Percentiles rank a stretch among this genome's conserved stretches.
These are phyloP conservation scores for Diaporthe citrichinensis DNA, from an alignment of 2,329 filamentous ascomycete genomes.

Conservation along the genomic window DNA sequence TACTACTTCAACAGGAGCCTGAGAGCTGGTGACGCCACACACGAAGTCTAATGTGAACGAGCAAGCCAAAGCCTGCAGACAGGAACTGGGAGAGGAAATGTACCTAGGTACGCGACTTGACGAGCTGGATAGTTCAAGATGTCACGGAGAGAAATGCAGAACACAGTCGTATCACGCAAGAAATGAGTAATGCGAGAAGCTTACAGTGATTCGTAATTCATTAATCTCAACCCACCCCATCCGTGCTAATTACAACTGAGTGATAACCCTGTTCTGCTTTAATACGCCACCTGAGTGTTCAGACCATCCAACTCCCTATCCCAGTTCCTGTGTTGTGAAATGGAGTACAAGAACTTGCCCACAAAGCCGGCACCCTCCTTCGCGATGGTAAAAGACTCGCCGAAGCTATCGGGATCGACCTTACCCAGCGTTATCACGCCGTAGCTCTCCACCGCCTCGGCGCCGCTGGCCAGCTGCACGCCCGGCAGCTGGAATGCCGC, in stretches of 20 bases:
- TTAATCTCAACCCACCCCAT: neutral
- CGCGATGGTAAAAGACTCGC: slow-evolving; percentile 72
- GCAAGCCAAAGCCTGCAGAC: neutral
- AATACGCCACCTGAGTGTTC: slow-evolving; percentile 77
- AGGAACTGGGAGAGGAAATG: rapidly evolving
- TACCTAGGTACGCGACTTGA: too few relatives aligned
- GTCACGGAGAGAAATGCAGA: too few relatives aligned
- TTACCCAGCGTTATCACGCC: slow-evolving; percentile 80
- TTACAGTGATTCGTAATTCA: neutral
- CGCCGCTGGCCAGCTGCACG: slow-evolving; percentile 59
- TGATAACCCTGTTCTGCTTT: slow-evolving; percentile 45
- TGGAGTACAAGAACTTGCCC: slow-evolving; percentile 77
- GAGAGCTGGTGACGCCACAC: neutral
- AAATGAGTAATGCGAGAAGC: neutral
- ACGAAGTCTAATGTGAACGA: neutral
- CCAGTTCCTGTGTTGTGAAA: slow-evolving; percentile 82
- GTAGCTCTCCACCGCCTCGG: slow-evolving; percentile 75
- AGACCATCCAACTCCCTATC: slow-evolving; percentile 81
- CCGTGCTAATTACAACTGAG: neutral
- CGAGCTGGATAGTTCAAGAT: rapidly evolving
- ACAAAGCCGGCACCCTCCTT: slow-evolving; percentile 79
- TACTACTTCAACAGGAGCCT: neutral
- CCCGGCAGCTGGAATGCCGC: slow-evolving; percentile 60
- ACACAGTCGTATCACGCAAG: neutral
- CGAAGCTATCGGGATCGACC: slow-evolving; percentile 69